phyloP scores from a whole-genome alignment of 106 monocot genomes.

The Alisma plantagoaquatica region DNA sequence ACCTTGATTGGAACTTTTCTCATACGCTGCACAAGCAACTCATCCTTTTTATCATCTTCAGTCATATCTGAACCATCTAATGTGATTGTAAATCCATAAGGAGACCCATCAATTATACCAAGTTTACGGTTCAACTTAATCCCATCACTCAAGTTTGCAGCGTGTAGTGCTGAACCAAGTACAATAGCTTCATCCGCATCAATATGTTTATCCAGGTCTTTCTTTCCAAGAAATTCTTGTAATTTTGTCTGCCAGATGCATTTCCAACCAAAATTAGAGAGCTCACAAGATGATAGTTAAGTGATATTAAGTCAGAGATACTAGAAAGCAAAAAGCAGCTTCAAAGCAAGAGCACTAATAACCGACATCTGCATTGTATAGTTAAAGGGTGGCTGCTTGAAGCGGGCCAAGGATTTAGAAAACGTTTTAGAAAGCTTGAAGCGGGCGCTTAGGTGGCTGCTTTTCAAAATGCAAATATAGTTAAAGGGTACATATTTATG shows the following conservation, averaged over 20 bases:
- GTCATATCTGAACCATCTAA: slow-evolving; percentile 51
- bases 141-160: slow-evolving; percentile 99
- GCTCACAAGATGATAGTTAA: too few species aligned
- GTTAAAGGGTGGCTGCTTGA: too few species aligned
- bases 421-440: too few species aligned
- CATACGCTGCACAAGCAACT: slow-evolving; percentile 73
- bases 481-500: too few species aligned
- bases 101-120: slow-evolving; percentile 92
- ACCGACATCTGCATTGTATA: too few species aligned
- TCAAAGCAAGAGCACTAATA: too few species aligned
- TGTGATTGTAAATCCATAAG: slow-evolving; percentile 76
- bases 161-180: slow-evolving; percentile 89
- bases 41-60: slow-evolving; percentile 55
- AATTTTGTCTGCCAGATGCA: slow-evolving; percentile 89
- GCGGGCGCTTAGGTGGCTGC: too few species aligned
- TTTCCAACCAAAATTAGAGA: too few species aligned
- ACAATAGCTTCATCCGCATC: slow-evolving; percentile 99
- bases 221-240: slow-evolving; percentile 84
- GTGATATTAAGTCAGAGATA: too few species aligned
- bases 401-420: too few species aligned
- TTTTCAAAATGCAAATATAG: too few species aligned
- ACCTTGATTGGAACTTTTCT: slow-evolving; percentile 97
- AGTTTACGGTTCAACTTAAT: slow-evolving; percentile 95
- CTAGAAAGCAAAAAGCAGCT: too few species aligned
- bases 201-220: slow-evolving; percentile 79